These are phyloP conservation scores for Penicillium chermesinum DNA, from an alignment of 495 filamentous ascomycete genomes.

Conservation along the genomic window DNA sequence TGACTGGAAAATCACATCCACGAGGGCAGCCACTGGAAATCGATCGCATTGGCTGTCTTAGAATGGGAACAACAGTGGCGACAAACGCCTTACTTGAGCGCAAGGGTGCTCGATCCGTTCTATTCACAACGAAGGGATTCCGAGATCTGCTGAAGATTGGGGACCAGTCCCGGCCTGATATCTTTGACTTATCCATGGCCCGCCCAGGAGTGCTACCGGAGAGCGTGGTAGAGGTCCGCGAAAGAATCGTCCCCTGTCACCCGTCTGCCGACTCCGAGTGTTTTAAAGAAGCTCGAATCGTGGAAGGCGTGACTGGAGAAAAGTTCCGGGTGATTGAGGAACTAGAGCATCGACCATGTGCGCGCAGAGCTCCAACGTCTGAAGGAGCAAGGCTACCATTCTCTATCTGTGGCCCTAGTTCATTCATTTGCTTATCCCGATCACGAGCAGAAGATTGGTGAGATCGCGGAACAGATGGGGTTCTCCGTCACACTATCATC, in stretches of 20 bases:
- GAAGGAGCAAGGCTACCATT: constrained; percentile 44
- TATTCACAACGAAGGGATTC: constrained; percentile 91
- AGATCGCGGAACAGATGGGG: constrained; percentile 45
- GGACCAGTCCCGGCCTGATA: constrained; percentile 76
- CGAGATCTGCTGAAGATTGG: constrained; percentile 85
- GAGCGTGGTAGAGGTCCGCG: constrained; percentile 70
- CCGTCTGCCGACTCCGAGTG: constrained; percentile 60
- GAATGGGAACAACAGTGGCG: constrained; percentile 87
- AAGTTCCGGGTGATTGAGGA: constrained; percentile 46
- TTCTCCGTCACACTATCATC: constrained; percentile 55
- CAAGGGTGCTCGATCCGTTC: constrained; percentile 87
- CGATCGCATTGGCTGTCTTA: constrained; percentile 71
- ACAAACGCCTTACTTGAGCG: constrained; percentile 90
- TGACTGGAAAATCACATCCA: constrained; percentile 68
- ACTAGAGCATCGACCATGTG: constrained; percentile 33
- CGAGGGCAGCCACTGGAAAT: constrained; percentile 81
- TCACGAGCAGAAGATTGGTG: constrained; percentile 46
- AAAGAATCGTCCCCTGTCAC: constrained; percentile 56
- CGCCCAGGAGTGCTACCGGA: constrained; percentile 78
- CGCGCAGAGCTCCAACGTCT: constrained; percentile 38
- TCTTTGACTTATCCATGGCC: constrained; percentile 76
- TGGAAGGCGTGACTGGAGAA: constrained; percentile 48
- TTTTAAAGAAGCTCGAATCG: constrained; percentile 31
- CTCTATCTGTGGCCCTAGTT: constrained; percentile 48
- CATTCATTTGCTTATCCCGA: constrained; percentile 53